Conservation (phyloP, 2,329 filamentous ascomycete species). For the Ambrosiella beaveri region DNA sequence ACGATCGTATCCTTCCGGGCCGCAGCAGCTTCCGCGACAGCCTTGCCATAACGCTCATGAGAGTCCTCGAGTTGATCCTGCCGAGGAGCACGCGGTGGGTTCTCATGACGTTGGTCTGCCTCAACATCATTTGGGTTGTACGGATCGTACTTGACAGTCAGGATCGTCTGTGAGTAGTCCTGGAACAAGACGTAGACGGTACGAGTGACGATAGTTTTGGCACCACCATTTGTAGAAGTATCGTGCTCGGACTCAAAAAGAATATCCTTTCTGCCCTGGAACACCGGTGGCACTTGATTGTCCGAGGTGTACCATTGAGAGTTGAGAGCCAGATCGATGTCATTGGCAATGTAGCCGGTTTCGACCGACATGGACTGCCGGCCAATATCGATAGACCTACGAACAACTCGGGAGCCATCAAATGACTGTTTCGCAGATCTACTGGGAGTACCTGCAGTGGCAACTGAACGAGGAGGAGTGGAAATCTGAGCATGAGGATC, state of each 20-base stretch:
- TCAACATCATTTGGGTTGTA: conserved; percentile 54
- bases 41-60: conserved; percentile 64
- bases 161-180: conserved; percentile 88
- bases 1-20: conserved; percentile 64
- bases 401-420: conserved; percentile 37
- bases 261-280: conserved; percentile 71
- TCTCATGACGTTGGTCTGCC: conserved; percentile 73
- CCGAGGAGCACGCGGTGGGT: conserved; percentile 61
- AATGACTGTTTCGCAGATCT: conserved; percentile 37
- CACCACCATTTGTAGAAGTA: conserved; percentile 48
- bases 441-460: conserved; percentile 18
- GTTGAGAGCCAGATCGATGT: conserved; percentile 59
- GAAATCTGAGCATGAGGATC: conserved; percentile 2
- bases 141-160: conserved; percentile 64
- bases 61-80: conserved; percentile 87
- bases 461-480: conserved; percentile 12
- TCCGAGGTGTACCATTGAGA: conserved; percentile 79
- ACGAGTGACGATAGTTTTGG: conserved; percentile 56
- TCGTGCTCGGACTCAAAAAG: conserved; percentile 69
- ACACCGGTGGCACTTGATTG: conserved; percentile 59
- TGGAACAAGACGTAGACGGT: conserved; percentile 78
- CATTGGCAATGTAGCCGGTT: conserved; percentile 70
- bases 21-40: conserved; percentile 52
- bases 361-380: conserved; percentile 54
- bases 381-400: conserved; percentile 55